Evolutionary conservation across 306 rosid species (phyloP), one percentile per base, ranked within the genome.

Genomic region (Quercus mongolica): DNA sequence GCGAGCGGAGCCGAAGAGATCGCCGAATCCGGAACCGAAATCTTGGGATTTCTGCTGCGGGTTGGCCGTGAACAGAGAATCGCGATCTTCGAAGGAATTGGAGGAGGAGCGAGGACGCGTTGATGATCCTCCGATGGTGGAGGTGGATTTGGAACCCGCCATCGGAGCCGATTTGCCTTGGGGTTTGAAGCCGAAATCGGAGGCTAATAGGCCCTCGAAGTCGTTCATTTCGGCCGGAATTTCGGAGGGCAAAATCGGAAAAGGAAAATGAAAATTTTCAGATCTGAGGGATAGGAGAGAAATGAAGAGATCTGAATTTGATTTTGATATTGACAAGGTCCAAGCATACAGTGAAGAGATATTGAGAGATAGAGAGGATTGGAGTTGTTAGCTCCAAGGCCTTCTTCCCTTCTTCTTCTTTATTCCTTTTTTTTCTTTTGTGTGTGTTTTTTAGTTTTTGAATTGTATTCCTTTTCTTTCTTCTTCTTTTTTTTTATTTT

Each of bases 151-250:
- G 63, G 97, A 69, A 26, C 83, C 73, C 41, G 97, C 88, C 95
- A 95, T 91, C 80, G 99, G 98, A 8, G 91, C 94, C 41, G 97
- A 83, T 74, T 95, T 92, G 1, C 92, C 97, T 8, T 93, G 94
- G 1, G 92, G 90, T 79, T 93, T 95, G 89, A 92, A 82, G 14
- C 93, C 97, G 81, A 61, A 93, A 84, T 95, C 94, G 81, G 89
- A 74, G 41, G 86, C 80, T 70, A 95, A 64, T 79, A 95, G 94
- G 78, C 96, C 97, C 82, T 93, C 94, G 82, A 93, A 93, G 83
- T 95, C 97, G 94, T 89, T 93, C 99, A 95, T 95, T 4, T 68
- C 52, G 28, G 54, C 14, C 54, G 5, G 12, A 68, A 9, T 68
- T 8, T 11, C 51, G 54, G 52, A 8, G 41, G 26, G 56, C 11